Conservation (phyloP, 805 yeast genomes). For the Geotrichum ghanense region DNA sequence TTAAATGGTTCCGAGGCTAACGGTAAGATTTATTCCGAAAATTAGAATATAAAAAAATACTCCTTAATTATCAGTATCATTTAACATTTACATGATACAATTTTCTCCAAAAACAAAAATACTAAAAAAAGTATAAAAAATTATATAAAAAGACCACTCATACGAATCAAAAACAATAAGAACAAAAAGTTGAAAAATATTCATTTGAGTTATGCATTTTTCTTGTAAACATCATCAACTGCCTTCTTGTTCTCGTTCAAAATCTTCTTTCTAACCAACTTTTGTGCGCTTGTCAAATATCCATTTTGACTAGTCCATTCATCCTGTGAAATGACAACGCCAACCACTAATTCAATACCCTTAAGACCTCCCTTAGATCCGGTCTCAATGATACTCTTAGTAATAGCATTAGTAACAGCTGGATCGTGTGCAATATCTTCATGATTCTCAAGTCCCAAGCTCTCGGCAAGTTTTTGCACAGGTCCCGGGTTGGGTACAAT, state of each 20-base stretch:
- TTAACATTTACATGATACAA: too few species aligned
- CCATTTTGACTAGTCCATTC: constrained; percentile 99
- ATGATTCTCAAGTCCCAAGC: constrained; percentile 42
- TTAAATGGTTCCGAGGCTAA: too few species aligned
- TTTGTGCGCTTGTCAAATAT: constrained; percentile 88
- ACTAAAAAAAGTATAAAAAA: too few species aligned
- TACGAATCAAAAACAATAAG: too few species aligned
- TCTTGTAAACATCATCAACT: constrained; percentile 52
- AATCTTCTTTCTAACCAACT: constrained; percentile 88
- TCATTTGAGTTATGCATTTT: too few species aligned
- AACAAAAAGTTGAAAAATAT: too few species aligned
- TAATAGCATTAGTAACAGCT: constrained; percentile 43
- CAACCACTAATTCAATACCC: constrained; percentile 78
- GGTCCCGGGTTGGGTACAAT: constrained; percentile 69
- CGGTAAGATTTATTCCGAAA: too few species aligned
- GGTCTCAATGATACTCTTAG: constrained; percentile 52
- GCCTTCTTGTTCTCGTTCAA: constrained; percentile 52
- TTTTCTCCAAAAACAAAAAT: too few species aligned
- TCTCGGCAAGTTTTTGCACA: constrained; percentile 48
- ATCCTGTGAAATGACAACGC: constrained; percentile 65
- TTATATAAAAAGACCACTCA: too few species aligned
- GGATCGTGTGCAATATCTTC: constrained; percentile 41
- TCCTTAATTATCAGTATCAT: too few species aligned
- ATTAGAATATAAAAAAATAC: too few species aligned
- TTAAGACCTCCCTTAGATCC: constrained; percentile 71